Base-by-base conservation (phyloP, 345 rosid genomes). In the Barbarea vulgaris region DNA sequence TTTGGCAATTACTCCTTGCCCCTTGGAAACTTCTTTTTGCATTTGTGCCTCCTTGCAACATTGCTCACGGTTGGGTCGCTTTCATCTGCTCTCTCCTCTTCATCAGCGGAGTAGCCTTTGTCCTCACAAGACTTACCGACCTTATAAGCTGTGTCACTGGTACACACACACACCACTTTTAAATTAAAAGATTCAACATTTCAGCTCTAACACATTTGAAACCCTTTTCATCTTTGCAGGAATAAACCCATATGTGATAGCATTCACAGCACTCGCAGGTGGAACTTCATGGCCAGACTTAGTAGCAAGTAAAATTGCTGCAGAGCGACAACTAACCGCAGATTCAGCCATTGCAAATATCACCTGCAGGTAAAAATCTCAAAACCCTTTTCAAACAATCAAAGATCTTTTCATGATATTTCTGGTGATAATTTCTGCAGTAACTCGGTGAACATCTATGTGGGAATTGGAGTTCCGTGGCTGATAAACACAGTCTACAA, bases 251-350 rank as follows among this genome's bases (percentile, higher is more conserved):
- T 94, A 94, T 81, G 93, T 94, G 81, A 88, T 94, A 76, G 97
- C 97, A 73, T 89, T 94, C 62, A 94, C 98, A 19, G 97, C 93
- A 46, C 80, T 94, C 58, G 98, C 98, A n/a, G 34, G 75, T 76
- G 97, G 97, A 77, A 91, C 98, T 51, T 94, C 98, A 30, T 94
- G 98, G 97, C 98, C 97, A 21, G 98, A 94, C 75, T 81, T 94
- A 67, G 96, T 94, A 72, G 97, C 97, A 9, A 91, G 98, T 78
- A 94, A 91, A 88, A 94, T 94, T 61, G 98, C 98, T 13, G 96
- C 93, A 51, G 97, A 94, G 65, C 87, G 98, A 59, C 97, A 94
- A 80, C 67, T 80, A 27, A 91, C 97, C 1, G 98, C 98, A 46
- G 98, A 94, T 75, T 94, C 98, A 50, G 97, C 98, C 57, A 91